These are phyloP conservation scores for Russula ochroleuca DNA, from an alignment of 768 basidiomycete genomes.

Conservation along the genomic window DNA sequence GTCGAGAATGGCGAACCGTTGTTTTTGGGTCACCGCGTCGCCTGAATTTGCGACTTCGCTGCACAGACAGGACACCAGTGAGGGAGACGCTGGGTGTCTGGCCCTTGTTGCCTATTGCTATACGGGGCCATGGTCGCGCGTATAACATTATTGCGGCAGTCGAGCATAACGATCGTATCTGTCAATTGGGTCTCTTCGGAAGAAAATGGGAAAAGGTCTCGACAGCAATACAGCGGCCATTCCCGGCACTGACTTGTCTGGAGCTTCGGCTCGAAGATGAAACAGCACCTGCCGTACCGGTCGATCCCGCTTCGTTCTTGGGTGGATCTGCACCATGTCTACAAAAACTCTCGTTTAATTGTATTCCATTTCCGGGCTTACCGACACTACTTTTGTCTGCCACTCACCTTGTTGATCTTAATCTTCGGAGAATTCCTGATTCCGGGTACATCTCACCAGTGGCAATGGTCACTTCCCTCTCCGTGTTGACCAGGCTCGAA, in stretches of 20 bases:
- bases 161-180: background rate
- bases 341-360: background rate
- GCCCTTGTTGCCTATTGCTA: background rate
- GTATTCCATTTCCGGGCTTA: background rate
- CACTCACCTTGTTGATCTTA: too few species aligned
- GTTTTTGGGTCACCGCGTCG: background rate
- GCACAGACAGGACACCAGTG: background rate
- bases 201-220: background rate
- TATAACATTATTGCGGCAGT: background rate
- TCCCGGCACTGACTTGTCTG: background rate
- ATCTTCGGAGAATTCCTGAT: background rate
- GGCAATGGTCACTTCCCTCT: background rate
- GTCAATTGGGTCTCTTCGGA: background rate
- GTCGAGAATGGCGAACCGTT: background rate
- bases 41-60: background rate
- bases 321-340: background rate
- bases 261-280: background rate
- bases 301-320: constrained; percentile 1
- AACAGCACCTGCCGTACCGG: too few species aligned
- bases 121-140: background rate
- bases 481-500: background rate
- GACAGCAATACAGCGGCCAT: background rate
- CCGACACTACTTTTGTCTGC: background rate
- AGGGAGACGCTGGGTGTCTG: background rate
- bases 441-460: background rate